Evolutionary conservation across 805 yeast genomes (phyloP).

Genomic region (Lipomyces anomalus): DNA sequence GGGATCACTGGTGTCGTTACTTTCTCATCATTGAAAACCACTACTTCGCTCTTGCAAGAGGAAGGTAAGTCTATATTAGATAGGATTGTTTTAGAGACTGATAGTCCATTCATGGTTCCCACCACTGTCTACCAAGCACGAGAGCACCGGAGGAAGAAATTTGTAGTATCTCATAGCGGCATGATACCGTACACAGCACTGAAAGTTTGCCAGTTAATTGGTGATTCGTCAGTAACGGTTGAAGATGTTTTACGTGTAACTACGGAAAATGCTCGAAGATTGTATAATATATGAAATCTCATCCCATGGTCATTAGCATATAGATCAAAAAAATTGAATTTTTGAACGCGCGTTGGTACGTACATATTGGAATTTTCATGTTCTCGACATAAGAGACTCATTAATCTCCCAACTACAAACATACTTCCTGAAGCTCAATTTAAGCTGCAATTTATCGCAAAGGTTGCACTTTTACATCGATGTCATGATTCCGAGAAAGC

Average conservation of each 20-base stretch:
- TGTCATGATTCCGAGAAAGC: no score
- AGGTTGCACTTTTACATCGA: no score
- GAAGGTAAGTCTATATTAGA: conserved; percentile 8
- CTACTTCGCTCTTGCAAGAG: conserved; percentile 8
- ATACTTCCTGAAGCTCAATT: no score
- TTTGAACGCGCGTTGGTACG: no score
- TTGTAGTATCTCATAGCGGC: conserved; percentile 16
- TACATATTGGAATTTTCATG: no score
- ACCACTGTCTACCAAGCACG: conserved; percentile 1
- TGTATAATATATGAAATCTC: conserved; percentile 7
- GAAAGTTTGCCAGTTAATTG: conserved; percentile 14
- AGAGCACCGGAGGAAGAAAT: background rate
- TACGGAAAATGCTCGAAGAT: conserved; percentile 8
- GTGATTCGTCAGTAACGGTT: conserved; percentile 1
- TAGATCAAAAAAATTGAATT: no score
- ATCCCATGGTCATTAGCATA: background rate
- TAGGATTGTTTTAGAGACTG: conserved; percentile 18
- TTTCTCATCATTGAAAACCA: conserved; percentile 11
- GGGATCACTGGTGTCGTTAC: conserved; percentile 23
- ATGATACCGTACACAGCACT: conserved; percentile 19
- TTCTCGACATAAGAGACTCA: no score
- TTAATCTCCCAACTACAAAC: no score
- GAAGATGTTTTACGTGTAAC: conserved; percentile 12
- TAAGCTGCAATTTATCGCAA: no score
- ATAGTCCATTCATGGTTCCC: conserved; percentile 20